These are phyloP conservation scores for Crithidia expoeki DNA, from an alignment of 208 protist genomes.

Conservation along the genomic window DNA sequence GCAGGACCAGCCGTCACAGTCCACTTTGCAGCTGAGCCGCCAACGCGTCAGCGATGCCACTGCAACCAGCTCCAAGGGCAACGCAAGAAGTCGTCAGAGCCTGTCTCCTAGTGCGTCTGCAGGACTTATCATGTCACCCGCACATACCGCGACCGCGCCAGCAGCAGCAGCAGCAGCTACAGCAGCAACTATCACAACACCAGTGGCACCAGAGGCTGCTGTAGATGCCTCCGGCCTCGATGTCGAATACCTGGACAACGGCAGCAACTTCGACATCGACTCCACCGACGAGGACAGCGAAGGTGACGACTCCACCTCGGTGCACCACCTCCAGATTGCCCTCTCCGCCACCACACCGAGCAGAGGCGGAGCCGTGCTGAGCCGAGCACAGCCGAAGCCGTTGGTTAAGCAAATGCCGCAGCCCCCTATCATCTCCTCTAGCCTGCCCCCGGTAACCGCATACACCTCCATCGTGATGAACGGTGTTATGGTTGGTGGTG, in stretches of 20 bases:
- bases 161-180: neutral
- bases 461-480: neutral
- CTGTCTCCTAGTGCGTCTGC: no score
- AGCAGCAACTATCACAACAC: no score
- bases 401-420: neutral
- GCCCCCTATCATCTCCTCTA: neutral
- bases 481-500: no score
- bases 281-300: slow-evolving; percentile 3
- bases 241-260: slow-evolving; percentile 2
- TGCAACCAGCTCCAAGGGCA: no score
- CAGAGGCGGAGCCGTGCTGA: neutral
- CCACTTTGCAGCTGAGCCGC: no score
- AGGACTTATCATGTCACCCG: no score
- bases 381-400: neutral
- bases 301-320: neutral
- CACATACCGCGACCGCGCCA: no score
- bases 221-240: neutral
- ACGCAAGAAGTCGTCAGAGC: no score
- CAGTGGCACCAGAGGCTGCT: no score
- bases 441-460: neutral
- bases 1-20: no score
- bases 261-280: slow-evolving; percentile 21
- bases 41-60: no score
- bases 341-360: neutral
- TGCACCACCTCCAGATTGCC: neutral